A percentile compares a stretch with the other conserved stretches of the same genome.
Conservation (phyloP, 208 protist genomes). For the Wallacemonas sp. region DNA sequence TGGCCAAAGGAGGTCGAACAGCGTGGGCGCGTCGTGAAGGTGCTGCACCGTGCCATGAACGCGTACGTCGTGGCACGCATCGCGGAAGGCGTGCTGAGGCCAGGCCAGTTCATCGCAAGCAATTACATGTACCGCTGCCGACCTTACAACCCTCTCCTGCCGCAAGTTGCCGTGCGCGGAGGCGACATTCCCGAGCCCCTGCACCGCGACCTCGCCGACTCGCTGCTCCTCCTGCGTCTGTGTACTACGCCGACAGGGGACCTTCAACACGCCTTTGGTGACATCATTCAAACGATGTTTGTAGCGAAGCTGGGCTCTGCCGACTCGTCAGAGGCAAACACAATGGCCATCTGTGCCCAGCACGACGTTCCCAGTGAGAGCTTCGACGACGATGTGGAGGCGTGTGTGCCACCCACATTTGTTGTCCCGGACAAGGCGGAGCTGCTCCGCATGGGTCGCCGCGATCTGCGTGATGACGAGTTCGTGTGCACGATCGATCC, state of each 20-base stretch:
- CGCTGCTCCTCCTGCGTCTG: slow-evolving; percentile 51
- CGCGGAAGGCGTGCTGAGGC: slow-evolving; percentile 27
- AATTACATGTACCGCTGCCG: slow-evolving; percentile 69
- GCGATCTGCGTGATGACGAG: slow-evolving; percentile 70
- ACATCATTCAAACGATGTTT: slow-evolving; percentile 29
- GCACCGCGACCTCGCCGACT: slow-evolving; percentile 27
- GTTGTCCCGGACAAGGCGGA: slow-evolving; percentile 35
- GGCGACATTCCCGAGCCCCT: slow-evolving; percentile 43
- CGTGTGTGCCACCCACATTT: slow-evolving; percentile 46
- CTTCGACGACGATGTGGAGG: slow-evolving; percentile 74
- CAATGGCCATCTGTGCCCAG: slow-evolving; percentile 43
- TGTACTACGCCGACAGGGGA: slow-evolving; percentile 11
- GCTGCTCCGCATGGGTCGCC: slow-evolving; percentile 41
- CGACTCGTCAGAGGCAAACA: slow-evolving; percentile 39
- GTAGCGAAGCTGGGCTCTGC: slow-evolving; percentile 32
- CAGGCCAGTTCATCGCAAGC: slow-evolving; percentile 23
- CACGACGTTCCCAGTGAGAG: slow-evolving; percentile 30
- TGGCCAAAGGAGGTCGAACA: slow-evolving; percentile 25
- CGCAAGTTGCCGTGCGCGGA: slow-evolving; percentile 61
- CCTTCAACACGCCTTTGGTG: slow-evolving; percentile 3
- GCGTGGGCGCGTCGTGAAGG: slow-evolving; percentile 36
- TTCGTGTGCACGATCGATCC: slow-evolving; percentile 91
- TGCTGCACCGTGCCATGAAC: slow-evolving; percentile 41
- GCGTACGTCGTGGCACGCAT: slow-evolving; percentile 41
- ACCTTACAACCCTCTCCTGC: slow-evolving; percentile 52